Evolutionary conservation across 495 filamentous ascomycete species (phyloP), one percentile per base, ranked within the genome.

Genomic region (Hypoxylon crocopeplum): DNA sequence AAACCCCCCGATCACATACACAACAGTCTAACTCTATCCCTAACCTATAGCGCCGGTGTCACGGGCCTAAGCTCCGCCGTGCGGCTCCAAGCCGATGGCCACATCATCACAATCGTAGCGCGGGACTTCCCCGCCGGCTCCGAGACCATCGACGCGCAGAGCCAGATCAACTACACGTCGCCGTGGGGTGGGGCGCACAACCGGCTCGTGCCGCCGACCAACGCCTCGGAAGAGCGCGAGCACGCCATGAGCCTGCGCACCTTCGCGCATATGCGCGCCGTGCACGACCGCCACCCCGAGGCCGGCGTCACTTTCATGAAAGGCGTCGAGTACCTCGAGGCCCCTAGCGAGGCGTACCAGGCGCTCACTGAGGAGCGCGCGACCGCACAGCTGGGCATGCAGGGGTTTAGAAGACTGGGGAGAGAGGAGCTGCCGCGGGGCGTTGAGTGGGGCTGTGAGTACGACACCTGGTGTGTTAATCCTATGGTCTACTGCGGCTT

Each of bases 111-210:
- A 45, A 75, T 87, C 49, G 66, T 86, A 11, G 83, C 84, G 47
- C 74, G 76, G 29, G 81, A 86, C 66, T 80, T 86, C 50, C 84
- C 85, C 27, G 61, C 56, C 16, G 73, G 76, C 17, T 77, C 71
- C 41, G 74, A 76, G 51, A 73, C 70, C 45, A 73, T 78, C 45
- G 71, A 75, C 48, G 44, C 70, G 19, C 47, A 49, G 8, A 37
- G 56, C 12, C 81, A 84, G 30, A 75, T 85, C 62, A 81, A 88
- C 76, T 88, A 81, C 71, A 80, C 84, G 47, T 86, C 84, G 4
- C 79, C 83, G 7, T 88, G 84, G 85, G 85, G 77, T n/a, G 85
- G 85, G 51, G 85, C 82, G 5, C 84, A 84, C 64, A 83, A 85
- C 72, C 79, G 84, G 2, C 80, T 79, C 10, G 72, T 86, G 2